A percentile compares a stretch with the other conserved stretches of the same genome.
phyloP scores from a whole-genome alignment of 2,329 filamentous ascomycete genomes.

The Arthrobotrys iridis region DNA sequence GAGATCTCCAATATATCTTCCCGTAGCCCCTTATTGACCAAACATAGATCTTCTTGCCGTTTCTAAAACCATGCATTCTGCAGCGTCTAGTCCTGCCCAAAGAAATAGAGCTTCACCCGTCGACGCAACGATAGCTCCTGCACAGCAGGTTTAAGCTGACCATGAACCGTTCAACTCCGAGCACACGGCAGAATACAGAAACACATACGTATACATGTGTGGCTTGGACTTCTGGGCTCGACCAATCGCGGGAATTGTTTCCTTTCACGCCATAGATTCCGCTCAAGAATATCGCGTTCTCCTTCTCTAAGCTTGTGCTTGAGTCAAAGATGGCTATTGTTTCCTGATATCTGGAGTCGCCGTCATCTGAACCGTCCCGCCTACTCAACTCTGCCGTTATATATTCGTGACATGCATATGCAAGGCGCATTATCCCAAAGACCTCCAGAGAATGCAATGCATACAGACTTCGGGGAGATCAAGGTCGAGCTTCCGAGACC shows the following conservation, averaged over 20 bases:
- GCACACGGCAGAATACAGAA: neutral
- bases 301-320: neutral
- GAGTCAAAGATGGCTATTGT: neutral
- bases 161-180: neutral
- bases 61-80: neutral
- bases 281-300: neutral
- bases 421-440: neutral
- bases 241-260: neutral
- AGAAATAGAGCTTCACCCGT: neutral
- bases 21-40: neutral
- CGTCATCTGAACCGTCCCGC: neutral
- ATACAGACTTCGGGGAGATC: conserved; percentile 4
- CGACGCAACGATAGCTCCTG: neutral
- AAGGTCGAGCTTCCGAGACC: conserved; percentile 7
- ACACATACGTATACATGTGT: conserved; percentile 2
- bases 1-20: conserved; percentile 7
- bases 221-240: neutral
- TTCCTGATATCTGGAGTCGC: neutral
- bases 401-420: neutral
- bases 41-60: neutral
- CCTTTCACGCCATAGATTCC: neutral
- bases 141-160: neutral
- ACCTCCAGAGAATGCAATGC: neutral
- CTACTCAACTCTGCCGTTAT: neutral
- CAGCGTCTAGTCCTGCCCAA: neutral